Evolutionary conservation across 2,329 filamentous ascomycete genomes (phyloP).

Genomic region (Parafenestella ontariensis): DNA sequence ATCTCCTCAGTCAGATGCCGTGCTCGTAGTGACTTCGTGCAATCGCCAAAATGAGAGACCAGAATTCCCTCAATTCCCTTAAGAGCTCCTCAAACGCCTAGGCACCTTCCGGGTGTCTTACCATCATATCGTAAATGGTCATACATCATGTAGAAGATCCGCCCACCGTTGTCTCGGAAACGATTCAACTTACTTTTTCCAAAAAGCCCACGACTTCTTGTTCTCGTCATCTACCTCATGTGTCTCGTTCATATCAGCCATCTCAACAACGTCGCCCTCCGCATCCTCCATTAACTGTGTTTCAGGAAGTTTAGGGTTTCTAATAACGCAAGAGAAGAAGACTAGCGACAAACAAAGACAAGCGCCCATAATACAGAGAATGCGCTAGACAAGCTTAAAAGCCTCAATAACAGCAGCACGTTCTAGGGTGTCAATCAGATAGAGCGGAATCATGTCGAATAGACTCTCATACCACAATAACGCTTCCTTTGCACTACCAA

Average conservation of each 20-base stretch:
- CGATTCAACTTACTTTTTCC: background rate
- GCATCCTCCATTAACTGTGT: constrained; percentile 56
- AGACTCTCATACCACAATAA: constrained; percentile 52
- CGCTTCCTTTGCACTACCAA: constrained; percentile 52
- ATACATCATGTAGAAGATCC: background rate
- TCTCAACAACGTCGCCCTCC: constrained; percentile 28
- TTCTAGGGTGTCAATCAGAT: constrained; percentile 55
- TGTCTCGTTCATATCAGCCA: background rate
- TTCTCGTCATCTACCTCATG: background rate
- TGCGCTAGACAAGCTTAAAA: constrained; percentile 55
- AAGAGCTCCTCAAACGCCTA: too few relatives aligned
- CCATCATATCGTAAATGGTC: background rate
- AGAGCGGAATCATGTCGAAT: constrained; percentile 45
- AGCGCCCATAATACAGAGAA: constrained; percentile 60
- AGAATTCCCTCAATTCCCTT: too few relatives aligned
- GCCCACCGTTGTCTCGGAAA: background rate
- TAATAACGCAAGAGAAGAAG: constrained; percentile 53
- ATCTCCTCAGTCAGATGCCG: too few relatives aligned
- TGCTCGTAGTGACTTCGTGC: too few relatives aligned
- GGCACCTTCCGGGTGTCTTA: background rate
- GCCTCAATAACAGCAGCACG: constrained; percentile 53
- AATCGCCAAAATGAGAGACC: too few relatives aligned
- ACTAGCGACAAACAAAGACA: constrained; percentile 57
- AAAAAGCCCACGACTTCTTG: background rate
- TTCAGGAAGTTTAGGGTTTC: constrained; percentile 56